phyloP scores from a whole-genome alignment of 1,139 yeast genomes.

The Candida sp. region DNA sequence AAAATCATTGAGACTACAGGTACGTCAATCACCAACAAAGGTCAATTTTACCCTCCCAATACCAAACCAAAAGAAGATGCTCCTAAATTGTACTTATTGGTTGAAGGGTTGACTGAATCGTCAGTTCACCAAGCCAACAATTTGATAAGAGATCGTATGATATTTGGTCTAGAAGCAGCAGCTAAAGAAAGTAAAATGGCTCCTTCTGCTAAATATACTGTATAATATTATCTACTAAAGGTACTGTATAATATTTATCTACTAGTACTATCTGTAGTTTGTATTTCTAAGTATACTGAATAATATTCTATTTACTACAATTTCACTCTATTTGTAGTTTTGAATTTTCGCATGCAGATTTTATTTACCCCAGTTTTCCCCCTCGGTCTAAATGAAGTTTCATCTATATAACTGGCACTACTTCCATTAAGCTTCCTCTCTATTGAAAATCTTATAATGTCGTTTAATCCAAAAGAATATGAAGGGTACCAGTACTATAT shows the following conservation, averaged over 20 bases:
- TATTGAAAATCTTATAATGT: slow-evolving; percentile 8
- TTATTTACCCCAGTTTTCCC: neutral
- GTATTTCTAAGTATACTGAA: neutral
- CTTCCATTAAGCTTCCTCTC: no score
- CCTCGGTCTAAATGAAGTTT: neutral
- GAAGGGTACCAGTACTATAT: slow-evolving; percentile 32
- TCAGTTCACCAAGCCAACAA: slow-evolving; percentile 67
- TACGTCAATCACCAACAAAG: slow-evolving; percentile 81
- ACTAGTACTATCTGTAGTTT: neutral
- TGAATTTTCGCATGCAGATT: neutral
- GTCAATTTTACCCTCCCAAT: slow-evolving; percentile 65
- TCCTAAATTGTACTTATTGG: slow-evolving; percentile 72
- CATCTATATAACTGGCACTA: no score
- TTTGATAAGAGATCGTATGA: slow-evolving; percentile 56
- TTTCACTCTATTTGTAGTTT: no score
- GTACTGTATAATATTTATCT: slow-evolving; percentile 12
- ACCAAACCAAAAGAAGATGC: slow-evolving; percentile 36
- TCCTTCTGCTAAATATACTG: slow-evolving; percentile 38
- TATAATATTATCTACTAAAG: no score
- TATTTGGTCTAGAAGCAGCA: slow-evolving; percentile 53
- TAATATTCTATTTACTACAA: no score
- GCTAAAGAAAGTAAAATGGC: slow-evolving; percentile 37
- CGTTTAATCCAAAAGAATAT: slow-evolving; percentile 25
- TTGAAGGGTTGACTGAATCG: slow-evolving; percentile 71
- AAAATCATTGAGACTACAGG: slow-evolving; percentile 70